A percentile compares a stretch with the other conserved stretches of the same genome.
phyloP scores from a whole-genome alignment of 495 filamentous ascomycete species.

The Cairneyella variabilis region DNA sequence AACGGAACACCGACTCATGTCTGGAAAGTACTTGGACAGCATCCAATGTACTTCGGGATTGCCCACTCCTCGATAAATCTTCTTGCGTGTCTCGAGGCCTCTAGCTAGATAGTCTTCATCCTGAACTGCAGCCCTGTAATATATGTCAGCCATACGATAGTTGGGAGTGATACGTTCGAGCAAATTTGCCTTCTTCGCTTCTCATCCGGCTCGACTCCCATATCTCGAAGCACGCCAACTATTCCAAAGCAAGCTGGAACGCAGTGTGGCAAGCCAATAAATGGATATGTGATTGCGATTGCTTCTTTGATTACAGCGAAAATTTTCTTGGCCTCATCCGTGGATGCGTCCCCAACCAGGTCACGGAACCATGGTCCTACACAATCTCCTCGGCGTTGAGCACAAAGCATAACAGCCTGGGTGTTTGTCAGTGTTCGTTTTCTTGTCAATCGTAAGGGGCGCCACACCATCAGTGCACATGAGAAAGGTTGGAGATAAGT shows the following conservation, averaged over 20 bases:
- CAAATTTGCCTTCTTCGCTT: neutral
- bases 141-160: too few relatives aligned
- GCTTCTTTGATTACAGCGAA: neutral
- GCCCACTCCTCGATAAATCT: conserved; percentile 1
- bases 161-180: too few relatives aligned
- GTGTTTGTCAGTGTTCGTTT: too few relatives aligned
- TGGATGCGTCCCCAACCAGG: neutral
- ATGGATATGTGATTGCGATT: neutral
- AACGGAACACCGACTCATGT: neutral
- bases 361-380: neutral
- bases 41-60: neutral
- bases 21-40: neutral
- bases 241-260: conserved; percentile 2
- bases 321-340: neutral
- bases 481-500: neutral
- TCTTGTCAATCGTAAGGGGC: neutral
- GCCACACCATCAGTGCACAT: neutral
- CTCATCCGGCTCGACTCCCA: neutral
- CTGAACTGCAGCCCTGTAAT: neutral
- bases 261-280: neutral
- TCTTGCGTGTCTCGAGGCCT: neutral
- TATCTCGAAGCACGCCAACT: neutral
- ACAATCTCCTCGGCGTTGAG: neutral
- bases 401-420: neutral
- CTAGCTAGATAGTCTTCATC: neutral